Percentiles rank a stretch among this genome's conserved stretches.
These are phyloP conservation scores for Aureobasidium melanogenum DNA, from an alignment of 2,329 filamentous ascomycete genomes.

Conservation along the genomic window DNA sequence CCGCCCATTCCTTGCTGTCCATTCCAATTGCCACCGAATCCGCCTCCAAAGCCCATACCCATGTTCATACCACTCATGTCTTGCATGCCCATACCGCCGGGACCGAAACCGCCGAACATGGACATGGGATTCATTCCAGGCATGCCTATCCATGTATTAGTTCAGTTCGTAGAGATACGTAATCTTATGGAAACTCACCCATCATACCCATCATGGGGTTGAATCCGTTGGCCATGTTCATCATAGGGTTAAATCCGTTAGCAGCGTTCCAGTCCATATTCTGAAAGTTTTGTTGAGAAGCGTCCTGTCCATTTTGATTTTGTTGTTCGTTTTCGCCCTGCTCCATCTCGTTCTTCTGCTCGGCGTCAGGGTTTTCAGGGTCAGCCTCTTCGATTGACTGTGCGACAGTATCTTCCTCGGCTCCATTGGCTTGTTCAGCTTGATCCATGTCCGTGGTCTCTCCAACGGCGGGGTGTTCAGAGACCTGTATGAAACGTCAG, in stretches of 20 bases:
- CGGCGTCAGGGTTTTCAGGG: background rate
- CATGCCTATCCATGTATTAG: conserved; percentile 50
- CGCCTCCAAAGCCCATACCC: conserved; percentile 58
- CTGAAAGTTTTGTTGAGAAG: conserved; percentile 39
- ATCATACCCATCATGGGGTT: conserved; percentile 96
- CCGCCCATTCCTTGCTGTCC: conserved; percentile 61
- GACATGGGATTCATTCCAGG: conserved; percentile 70
- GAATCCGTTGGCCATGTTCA: conserved; percentile 61
- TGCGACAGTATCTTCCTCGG: conserved; percentile 1
- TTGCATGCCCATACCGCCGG: conserved; percentile 71
- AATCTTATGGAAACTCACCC: conserved; percentile 61
- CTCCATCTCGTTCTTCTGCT: background rate
- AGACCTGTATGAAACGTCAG: background rate
- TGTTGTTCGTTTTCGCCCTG: background rate
- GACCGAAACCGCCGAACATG: conserved; percentile 69
- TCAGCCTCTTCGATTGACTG: conserved; percentile 5
- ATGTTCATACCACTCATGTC: conserved; percentile 52
- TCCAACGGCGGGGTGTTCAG: background rate
- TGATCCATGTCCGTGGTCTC: background rate
- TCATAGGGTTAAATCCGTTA: conserved; percentile 62
- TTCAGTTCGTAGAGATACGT: background rate
- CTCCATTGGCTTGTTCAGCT: background rate
- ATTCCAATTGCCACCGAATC: conserved; percentile 57
- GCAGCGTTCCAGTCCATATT: conserved; percentile 45
- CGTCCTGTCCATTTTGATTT: conserved; percentile 18